A percentile compares a stretch with the other conserved stretches of the same genome.
These are phyloP conservation scores for Gracilaria vermiculophylla DNA, from an alignment of 23 red algal genomes.

Conservation along the genomic window DNA sequence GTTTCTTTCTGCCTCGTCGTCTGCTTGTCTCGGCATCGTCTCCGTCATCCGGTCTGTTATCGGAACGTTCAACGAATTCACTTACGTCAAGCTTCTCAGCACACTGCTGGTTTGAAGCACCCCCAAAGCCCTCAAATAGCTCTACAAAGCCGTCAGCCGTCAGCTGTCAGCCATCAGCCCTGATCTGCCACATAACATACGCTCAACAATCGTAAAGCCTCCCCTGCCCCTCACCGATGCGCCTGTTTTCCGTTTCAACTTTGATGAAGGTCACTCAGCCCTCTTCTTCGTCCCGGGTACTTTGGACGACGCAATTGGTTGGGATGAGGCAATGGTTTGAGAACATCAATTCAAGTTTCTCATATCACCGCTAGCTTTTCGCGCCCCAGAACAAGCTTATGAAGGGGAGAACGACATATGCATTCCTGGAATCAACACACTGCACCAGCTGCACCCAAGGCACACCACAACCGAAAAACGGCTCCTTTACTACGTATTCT, in stretches of 20 bases:
- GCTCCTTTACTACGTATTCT: constrained; percentile 25
- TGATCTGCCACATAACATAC: constrained; percentile 11
- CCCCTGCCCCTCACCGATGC: not conserved
- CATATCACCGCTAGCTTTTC: not conserved
- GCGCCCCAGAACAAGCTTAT: not conserved
- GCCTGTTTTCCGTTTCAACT: constrained; percentile 30
- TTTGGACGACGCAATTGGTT: constrained; percentile 20
- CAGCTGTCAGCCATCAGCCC: constrained; percentile 14
- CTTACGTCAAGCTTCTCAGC: no score
- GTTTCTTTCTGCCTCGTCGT: no score
- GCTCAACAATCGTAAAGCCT: not conserved
- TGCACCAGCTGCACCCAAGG: constrained; percentile 22
- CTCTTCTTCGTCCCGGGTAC: constrained; percentile 39
- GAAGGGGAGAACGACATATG: not conserved
- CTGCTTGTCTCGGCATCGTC: no score
- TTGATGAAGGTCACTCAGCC: constrained; percentile 51
- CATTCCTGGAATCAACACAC: constrained; percentile 50
- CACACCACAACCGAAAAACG: constrained; percentile 31
- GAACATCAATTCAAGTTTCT: not conserved
- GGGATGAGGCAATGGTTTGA: constrained; percentile 39
- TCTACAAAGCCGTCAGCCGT: no score
- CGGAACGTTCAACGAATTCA: no score
- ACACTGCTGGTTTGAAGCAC: no score
- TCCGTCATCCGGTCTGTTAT: no score
- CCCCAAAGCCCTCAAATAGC: no score